These are phyloP conservation scores for Paradendryphiella salina DNA, from an alignment of 2,329 filamentous ascomycete species.

Conservation along the genomic window DNA sequence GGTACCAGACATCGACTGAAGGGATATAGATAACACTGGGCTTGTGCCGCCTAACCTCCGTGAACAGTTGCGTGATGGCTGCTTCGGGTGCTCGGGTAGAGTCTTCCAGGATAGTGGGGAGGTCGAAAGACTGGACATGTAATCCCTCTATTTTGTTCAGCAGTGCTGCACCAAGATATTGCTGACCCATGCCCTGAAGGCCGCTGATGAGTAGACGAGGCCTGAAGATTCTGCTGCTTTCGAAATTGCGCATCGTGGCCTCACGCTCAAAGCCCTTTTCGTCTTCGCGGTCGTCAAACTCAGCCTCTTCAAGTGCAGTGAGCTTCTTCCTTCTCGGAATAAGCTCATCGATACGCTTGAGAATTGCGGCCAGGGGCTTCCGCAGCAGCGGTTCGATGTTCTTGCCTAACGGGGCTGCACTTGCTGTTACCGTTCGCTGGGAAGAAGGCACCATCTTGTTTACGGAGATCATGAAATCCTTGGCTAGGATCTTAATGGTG, in stretches of 20 bases:
- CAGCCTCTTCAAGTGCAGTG: constrained; percentile 89
- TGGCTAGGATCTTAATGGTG: constrained; percentile 83
- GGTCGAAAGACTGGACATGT: constrained; percentile 92
- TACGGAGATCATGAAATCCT: constrained; percentile 95
- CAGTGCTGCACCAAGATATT: constrained; percentile 81
- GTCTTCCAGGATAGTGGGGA: constrained; percentile 84
- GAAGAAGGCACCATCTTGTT: constrained; percentile 97
- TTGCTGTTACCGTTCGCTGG: constrained; percentile 83
- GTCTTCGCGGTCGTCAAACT: constrained; percentile 83
- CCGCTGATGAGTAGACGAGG: constrained; percentile 84
- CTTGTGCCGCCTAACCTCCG: constrained; percentile 90
- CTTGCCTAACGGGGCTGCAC: constrained; percentile 77
- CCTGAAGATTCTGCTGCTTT: constrained; percentile 82
- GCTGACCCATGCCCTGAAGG: constrained; percentile 87
- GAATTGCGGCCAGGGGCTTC: constrained; percentile 70
- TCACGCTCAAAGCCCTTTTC: constrained; percentile 86
- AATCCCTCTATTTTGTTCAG: constrained; percentile 90
- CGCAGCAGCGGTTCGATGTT: constrained; percentile 80
- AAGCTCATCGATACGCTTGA: constrained; percentile 70
- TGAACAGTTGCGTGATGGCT: constrained; percentile 85
- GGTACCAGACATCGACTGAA: constrained; percentile 85
- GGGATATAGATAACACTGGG: constrained; percentile 96
- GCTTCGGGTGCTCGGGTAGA: constrained; percentile 80
- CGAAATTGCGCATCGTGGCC: constrained; percentile 71
- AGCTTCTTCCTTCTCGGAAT: constrained; percentile 83